Base-by-base conservation (phyloP, 495 filamentous ascomycete genomes). In the Pyrenopolyporus hunteri region DNA sequence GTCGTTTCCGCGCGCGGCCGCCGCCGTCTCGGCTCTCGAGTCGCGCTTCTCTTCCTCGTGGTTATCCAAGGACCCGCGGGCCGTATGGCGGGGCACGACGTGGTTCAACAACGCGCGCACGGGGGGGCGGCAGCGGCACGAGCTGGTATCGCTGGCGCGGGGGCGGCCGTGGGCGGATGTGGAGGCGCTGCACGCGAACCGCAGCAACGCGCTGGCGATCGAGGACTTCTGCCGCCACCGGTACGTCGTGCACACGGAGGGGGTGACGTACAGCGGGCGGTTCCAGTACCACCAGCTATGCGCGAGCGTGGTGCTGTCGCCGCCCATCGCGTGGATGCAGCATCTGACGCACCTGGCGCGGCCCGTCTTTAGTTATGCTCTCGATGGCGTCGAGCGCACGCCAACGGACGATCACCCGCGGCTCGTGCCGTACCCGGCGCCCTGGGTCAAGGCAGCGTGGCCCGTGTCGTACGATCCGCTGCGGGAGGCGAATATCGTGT, bases 61-160 rank as follows among this genome's bases (percentile, higher is more conserved):
- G 0, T n/a, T n/a, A n/a, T 1, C 6, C 6, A 93, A 93, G 67
- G 82, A 80, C 60, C 78, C 83, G 32, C 82, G 86, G 63, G 83
- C 86, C 0, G 77, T 90, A 1, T 92, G 90, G 90, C 79, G 89
- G 28, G 90, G 89, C 5, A 83, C 81, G 33, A 57, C 77, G 11
- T 78, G 75, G 73, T 83, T 75, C 65, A 81, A 81, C 71, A 68
- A 70, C 48, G 59, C 75, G n/a, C 70, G 42, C 6, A 23, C 1
- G 11, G 42, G 42, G 10, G 77, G 74, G 2, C 69, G 68, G 0
- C 48, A 81, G 54, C 75, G 82, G 28, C 74, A 76, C 29, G 76
- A 79, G 36, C 71, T 85, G 0, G 49, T 84, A 0, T 40, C 52
- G 0, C 50, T 63, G 3, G 69, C 77, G 4, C 57, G 64, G 6